These are phyloP conservation scores for Rossbeevera mucosa DNA, from an alignment of 768 basidiomycete species.

Conservation along the genomic window DNA sequence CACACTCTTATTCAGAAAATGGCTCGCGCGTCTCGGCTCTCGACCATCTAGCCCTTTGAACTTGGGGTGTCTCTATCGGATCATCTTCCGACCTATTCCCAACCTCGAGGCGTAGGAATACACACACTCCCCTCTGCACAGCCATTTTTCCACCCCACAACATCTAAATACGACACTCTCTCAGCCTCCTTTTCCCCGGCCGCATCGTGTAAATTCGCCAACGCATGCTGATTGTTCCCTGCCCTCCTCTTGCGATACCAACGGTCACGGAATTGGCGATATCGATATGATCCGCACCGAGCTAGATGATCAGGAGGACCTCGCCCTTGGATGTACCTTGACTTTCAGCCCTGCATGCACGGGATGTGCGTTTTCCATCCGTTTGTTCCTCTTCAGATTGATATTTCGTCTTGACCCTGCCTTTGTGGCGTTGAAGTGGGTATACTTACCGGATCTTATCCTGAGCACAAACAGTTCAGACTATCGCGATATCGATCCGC, in stretches of 20 bases:
- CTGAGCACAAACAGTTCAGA: slow-evolving; percentile 44
- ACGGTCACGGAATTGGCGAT: slow-evolving; percentile 67
- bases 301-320: slow-evolving; percentile 62
- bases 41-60: slow-evolving; percentile 1
- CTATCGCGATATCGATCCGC: slow-evolving; percentile 58
- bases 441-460: slow-evolving; percentile 11
- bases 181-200: slow-evolving; percentile 22
- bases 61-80: slow-evolving; percentile 10
- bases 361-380: slow-evolving; percentile 45
- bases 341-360: slow-evolving; percentile 58
- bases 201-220: slow-evolving; percentile 59
- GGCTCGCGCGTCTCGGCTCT: slow-evolving; percentile 1
- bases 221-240: slow-evolving; percentile 69
- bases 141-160: slow-evolving; percentile 2
- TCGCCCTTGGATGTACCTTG: slow-evolving; percentile 68
- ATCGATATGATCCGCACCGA: slow-evolving; percentile 61
- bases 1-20: background rate
- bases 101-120: slow-evolving; percentile 17
- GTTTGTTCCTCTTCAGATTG: background rate
- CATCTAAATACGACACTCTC: slow-evolving; percentile 6
- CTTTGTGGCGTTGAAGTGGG: background rate
- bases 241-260: slow-evolving; percentile 66
- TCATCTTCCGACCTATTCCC: slow-evolving; percentile 10
- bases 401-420: background rate
- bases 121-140: slow-evolving; percentile 7